A percentile compares a stretch with the other conserved stretches of the same genome.
Conservation (phyloP, 164 flowering plant genomes). For the Houttuynia cordata region DNA sequence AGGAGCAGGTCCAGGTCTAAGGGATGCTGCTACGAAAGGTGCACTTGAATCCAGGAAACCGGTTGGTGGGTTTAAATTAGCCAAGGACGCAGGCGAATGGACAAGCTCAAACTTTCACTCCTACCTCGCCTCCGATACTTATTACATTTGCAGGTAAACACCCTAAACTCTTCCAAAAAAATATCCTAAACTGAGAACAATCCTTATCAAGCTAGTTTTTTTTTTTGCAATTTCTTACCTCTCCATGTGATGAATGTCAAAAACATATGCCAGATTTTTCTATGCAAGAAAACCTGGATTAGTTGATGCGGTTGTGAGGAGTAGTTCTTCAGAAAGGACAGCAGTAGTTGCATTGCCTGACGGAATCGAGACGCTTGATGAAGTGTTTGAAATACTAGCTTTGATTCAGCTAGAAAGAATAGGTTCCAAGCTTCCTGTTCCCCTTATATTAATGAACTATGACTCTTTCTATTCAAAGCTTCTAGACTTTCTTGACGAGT, state of each 20-base stretch:
- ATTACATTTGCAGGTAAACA: slow-evolving; percentile 82
- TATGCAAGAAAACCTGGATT: slow-evolving; percentile 91
- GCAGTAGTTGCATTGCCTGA: slow-evolving; percentile 86
- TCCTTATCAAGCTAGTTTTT: too few relatives aligned
- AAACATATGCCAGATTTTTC: slow-evolving; percentile 51
- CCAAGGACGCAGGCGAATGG: slow-evolving; percentile 89
- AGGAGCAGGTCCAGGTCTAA: too few relatives aligned
- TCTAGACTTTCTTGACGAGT: slow-evolving; percentile 54
- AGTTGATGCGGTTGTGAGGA: slow-evolving; percentile 80
- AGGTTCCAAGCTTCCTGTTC: slow-evolving; percentile 74
- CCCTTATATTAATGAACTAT: slow-evolving; percentile 67
- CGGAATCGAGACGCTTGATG: slow-evolving; percentile 89
- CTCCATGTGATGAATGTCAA: neutral
- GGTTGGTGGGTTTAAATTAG: too few relatives aligned
- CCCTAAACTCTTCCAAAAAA: neutral
- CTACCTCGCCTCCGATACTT: slow-evolving; percentile 66
- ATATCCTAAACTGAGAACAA: too few relatives aligned
- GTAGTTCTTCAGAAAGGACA: slow-evolving; percentile 43
- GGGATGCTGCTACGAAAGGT: too few relatives aligned
- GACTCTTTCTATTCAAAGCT: slow-evolving; percentile 69
- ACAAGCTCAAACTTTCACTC: slow-evolving; percentile 65
- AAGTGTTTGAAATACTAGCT: slow-evolving; percentile 74
- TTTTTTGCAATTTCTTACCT: neutral
- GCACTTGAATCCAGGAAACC: too few relatives aligned
- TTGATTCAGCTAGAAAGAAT: slow-evolving; percentile 77